Percentiles rank a stretch among this genome's conserved stretches.
These are phyloP conservation scores for Oryza glaberrima DNA, from an alignment of 176 grass and related monocot genomes.

Conservation along the genomic window DNA sequence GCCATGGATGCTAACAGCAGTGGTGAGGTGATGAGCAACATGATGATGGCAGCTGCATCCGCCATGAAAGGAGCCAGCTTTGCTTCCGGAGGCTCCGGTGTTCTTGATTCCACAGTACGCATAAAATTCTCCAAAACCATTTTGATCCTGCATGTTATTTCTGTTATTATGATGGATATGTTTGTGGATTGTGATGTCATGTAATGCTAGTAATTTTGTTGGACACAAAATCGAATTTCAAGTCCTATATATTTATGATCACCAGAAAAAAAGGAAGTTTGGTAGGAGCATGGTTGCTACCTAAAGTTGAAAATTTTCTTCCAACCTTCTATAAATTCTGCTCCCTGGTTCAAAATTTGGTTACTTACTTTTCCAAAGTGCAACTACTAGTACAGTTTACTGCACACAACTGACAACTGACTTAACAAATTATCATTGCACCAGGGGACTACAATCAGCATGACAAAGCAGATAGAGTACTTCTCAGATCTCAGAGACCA, in stretches of 20 bases:
- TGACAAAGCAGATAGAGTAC: slow-evolving; percentile 68
- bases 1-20: slow-evolving; percentile 21
- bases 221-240: background rate
- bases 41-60: slow-evolving; percentile 12
- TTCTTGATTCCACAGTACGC: slow-evolving; percentile 78
- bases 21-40: background rate
- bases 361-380: background rate
- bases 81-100: slow-evolving; percentile 72
- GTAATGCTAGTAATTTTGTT: background rate
- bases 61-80: slow-evolving; percentile 64
- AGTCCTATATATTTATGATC: background rate
- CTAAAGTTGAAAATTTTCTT: background rate
- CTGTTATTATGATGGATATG: background rate
- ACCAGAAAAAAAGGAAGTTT: background rate
- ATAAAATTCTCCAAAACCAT: background rate
- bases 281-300: slow-evolving; percentile 22
- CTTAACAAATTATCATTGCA: background rate
- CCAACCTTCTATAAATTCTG: background rate
- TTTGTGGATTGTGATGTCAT: background rate
- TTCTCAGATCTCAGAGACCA: slow-evolving; percentile 58
- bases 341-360: background rate
- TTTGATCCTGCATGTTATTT: background rate
- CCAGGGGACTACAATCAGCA: slow-evolving; percentile 64
- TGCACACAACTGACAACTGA: background rate
- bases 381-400: background rate